These are phyloP conservation scores for Leonotis leonurus DNA, from an alignment of 257 asterid genomes.

Conservation along the genomic window DNA sequence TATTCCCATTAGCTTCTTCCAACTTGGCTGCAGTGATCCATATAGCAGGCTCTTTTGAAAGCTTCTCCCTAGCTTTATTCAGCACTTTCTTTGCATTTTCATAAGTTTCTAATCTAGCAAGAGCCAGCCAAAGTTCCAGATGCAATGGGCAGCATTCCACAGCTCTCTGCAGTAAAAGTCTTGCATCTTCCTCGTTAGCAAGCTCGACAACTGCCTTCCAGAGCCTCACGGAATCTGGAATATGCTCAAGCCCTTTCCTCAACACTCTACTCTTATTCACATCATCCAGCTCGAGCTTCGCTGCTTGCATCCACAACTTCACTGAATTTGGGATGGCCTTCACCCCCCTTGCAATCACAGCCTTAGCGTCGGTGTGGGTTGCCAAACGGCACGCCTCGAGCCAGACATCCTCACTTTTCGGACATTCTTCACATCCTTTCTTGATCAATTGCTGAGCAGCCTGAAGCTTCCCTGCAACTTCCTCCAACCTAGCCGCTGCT, in stretches of 20 bases:
- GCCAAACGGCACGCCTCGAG: constrained; percentile 87
- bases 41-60: constrained; percentile 78
- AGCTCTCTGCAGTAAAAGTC: constrained; percentile 68
- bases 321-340: constrained; percentile 85
- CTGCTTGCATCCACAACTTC: constrained; percentile 87
- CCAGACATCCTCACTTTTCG: constrained; percentile 88
- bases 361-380: constrained; percentile 66
- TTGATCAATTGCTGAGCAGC: constrained; percentile 63
- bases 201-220: constrained; percentile 97
- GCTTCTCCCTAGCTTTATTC: constrained; percentile 74
- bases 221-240: constrained; percentile 78
- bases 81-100: constrained; percentile 80
- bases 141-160: constrained; percentile 71
- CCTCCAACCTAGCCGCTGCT: constrained; percentile 95
- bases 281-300: constrained; percentile 75
- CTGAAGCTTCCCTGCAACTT: constrained; percentile 81
- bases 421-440: constrained; percentile 86
- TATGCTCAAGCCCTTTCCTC: constrained; percentile 80
- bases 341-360: constrained; percentile 77
- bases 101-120: constrained; percentile 75
- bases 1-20: constrained; percentile 86
- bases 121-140: constrained; percentile 83
- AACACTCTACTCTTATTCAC: constrained; percentile 59
- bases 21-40: constrained; percentile 93
- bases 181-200: constrained; percentile 77